Evolutionary conservation across 768 basidiomycete genomes (phyloP).

Genomic region (Termitomyces sp.): DNA sequence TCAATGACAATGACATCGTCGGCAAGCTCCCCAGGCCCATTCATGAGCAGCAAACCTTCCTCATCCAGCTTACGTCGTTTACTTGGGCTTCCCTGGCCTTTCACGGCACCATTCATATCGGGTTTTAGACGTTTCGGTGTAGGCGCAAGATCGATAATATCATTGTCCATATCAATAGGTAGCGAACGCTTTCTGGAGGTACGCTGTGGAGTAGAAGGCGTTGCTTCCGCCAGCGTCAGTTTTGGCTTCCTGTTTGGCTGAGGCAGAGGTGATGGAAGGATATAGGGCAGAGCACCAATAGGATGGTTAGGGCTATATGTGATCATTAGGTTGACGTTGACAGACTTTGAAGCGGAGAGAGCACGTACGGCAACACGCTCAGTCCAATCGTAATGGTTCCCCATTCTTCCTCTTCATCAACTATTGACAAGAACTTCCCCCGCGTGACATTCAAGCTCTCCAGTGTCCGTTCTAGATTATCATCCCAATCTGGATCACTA

Average conservation of each 20-base stretch:
- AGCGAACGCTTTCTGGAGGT: conserved; percentile 50
- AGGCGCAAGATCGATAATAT: conserved; percentile 49
- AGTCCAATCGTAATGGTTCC: conserved; percentile 70
- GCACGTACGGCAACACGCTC: conserved; percentile 66
- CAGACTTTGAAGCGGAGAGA: neutral
- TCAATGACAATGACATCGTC: conserved; percentile 58
- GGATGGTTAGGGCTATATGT: conserved; percentile 51
- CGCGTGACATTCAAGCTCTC: conserved; percentile 73
- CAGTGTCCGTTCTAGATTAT: conserved; percentile 77
- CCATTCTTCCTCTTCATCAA: conserved; percentile 80
- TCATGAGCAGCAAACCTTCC: conserved; percentile 69
- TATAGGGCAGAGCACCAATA: conserved; percentile 41
- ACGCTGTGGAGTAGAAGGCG: conserved; percentile 35
- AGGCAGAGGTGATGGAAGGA: conserved; percentile 64
- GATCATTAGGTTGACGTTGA: neutral
- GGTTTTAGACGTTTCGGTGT: conserved; percentile 46
- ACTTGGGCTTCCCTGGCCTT: conserved; percentile 42
- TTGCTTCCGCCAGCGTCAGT: conserved; percentile 28
- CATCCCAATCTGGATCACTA: conserved; percentile 91
- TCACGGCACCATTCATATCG: conserved; percentile 12
- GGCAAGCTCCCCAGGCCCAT: conserved; percentile 48
- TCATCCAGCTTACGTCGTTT: conserved; percentile 65
- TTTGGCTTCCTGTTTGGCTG: conserved; percentile 41
- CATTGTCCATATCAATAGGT: conserved; percentile 48
- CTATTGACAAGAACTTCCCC: conserved; percentile 85